phyloP scores from a whole-genome alignment of 140 eudicot genomes.

The Oenanthe javanica region DNA sequence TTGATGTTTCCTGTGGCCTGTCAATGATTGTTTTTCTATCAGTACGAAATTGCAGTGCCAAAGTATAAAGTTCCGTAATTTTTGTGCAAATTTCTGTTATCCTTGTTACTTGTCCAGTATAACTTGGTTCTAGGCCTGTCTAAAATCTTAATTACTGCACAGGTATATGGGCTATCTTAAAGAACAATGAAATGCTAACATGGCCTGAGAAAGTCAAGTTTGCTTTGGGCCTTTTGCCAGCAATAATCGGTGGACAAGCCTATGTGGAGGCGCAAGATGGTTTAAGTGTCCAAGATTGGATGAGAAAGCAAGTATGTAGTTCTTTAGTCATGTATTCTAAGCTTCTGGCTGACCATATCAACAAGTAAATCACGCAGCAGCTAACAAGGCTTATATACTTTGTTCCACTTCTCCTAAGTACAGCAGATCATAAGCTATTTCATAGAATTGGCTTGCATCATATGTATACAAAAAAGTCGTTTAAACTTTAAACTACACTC shows the following conservation, averaged over 20 bases:
- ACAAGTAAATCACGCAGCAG: not conserved
- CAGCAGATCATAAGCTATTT: not conserved
- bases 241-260: constrained; percentile 90
- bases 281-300: constrained; percentile 92
- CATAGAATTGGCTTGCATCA: not conserved
- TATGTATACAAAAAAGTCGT: not conserved
- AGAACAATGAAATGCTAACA: constrained; percentile 96
- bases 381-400: not conserved
- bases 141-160: constrained; percentile 15
- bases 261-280: constrained; percentile 99
- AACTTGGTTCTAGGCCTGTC: not conserved
- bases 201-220: constrained; percentile 99
- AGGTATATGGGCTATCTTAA: constrained; percentile 95
- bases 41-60: not conserved
- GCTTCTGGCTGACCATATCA: not conserved
- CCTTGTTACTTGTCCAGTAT: not conserved
- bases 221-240: constrained; percentile 97
- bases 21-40: not conserved
- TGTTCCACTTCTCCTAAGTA: not conserved
- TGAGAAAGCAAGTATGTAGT: constrained; percentile 82
- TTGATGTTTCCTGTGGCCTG: not conserved
- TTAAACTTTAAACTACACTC: not conserved
- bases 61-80: not conserved
- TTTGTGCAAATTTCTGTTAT: not conserved
- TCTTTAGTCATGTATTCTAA: constrained; percentile 3